Conservation (phyloP, 768 basidiomycete species). For the Podaxis carcinomalis region DNA sequence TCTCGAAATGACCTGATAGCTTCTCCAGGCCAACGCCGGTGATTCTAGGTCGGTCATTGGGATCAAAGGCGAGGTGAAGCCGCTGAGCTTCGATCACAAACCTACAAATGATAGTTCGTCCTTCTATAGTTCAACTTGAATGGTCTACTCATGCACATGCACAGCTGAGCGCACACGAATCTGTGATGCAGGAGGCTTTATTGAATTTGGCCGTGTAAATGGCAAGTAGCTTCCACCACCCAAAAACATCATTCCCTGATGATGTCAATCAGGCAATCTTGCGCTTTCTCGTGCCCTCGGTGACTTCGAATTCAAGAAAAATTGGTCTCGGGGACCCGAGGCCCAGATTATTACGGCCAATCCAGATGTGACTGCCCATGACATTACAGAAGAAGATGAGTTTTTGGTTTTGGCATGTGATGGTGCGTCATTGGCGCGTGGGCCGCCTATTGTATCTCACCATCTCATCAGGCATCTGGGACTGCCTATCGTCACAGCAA, state of each 20-base stretch:
- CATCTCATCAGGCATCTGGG: conserved; percentile 87
- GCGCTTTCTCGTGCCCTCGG: conserved; percentile 93
- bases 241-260: not conserved
- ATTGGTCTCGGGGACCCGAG: conserved; percentile 74
- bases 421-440: conserved; percentile 43
- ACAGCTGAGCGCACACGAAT: conserved; percentile 85
- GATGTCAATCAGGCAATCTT: conserved; percentile 68
- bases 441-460: not conserved
- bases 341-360: conserved; percentile 93
- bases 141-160: conserved; percentile 1
- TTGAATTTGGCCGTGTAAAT: conserved; percentile 96
- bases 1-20: conserved; percentile 14
- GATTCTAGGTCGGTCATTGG: conserved; percentile 91
- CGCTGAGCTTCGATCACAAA: conserved; percentile 94
- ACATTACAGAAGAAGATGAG: conserved; percentile 86
- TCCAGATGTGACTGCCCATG: conserved; percentile 84
- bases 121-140: not conserved
- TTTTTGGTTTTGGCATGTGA: conserved; percentile 97
- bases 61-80: conserved; percentile 79
- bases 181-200: conserved; percentile 86
- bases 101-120: conserved; percentile 77
- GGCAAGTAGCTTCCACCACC: conserved; percentile 42
- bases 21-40: conserved; percentile 87
- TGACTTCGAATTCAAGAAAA: conserved; percentile 99
- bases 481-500: conserved; percentile 91